Base-by-base conservation (phyloP, 2,329 filamentous ascomycete genomes). In the Trichoderma asperellum region DNA sequence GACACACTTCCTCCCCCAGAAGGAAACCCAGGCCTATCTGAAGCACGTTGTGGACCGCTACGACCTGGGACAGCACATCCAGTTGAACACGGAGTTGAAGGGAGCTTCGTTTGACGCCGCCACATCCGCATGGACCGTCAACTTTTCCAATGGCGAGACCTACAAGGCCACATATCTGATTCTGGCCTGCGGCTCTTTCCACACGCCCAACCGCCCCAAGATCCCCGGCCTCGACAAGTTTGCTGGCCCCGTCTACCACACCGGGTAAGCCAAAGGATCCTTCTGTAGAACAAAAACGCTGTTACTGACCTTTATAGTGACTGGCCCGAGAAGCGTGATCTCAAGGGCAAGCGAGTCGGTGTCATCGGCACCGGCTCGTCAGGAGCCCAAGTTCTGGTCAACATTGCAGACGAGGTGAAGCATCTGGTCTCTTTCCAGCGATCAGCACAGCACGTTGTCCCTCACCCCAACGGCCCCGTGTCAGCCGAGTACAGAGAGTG, bases 311-410 rank as follows among this genome's bases (percentile, higher is more conserved):
- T 14, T 10, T 7, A 11, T 12, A 62, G 59, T 24, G 47, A 52
- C 14, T 62, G 40, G 59, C 59, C 29, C 2, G 21, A 62, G 3
- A 0, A 52, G 6, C 32, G 21, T 2, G 40, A 62, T 12, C 47
- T 62, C 29, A 62, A 35, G n/a, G n/a, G 14, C 8, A 62, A 62
- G 27, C 27, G 59, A 52, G 40, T 62, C 8, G 59, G 59, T 16
- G 43, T 62, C 29, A 62, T 62, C 29, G 59, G 59, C 8, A 62
- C 27, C 24, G 59, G 43, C 7, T 62, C 43, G 8, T 49, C 59
- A 11, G 59, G 59, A 35, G 43, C 47, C 2, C 59, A 62, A 27
- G n/a, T 52, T 24, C n/a, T 32, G 29, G 47, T 62, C 34, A 43
- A 43, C 18, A 29, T 62, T 7, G 43, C 40, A 12, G 59, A 62